Evolutionary conservation across 805 yeast genomes (phyloP), one percentile per base, ranked within the genome.

Genomic region (Sporopachydermia lactativora): DNA sequence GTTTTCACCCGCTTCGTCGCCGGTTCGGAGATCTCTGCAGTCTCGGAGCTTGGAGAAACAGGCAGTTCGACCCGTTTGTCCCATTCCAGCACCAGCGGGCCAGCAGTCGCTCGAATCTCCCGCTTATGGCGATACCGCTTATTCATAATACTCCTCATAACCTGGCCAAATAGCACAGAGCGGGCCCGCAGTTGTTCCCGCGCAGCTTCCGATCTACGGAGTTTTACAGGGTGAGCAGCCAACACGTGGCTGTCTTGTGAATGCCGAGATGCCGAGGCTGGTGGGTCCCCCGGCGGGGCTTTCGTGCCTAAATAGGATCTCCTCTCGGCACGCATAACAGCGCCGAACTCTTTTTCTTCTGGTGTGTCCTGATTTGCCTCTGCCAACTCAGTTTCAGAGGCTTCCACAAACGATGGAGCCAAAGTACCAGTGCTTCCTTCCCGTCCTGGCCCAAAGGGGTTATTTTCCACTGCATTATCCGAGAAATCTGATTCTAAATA

Each of bases 401-500:
- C 46, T 3, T 43, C 38, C 4, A 43, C 50, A 18, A 64, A 47
- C 3, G 55, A 50, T 4, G 76, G 77, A 3, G 70, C 61, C 35
- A 46, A 43, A 5, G 65, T 54, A 18, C 73, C 66, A 16, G 43
- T 50, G n/a, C 13, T 8, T 24, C n/a, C 31, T 11, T 45, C 51
- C 15, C 46, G 50, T 13, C 52, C 57, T 15, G 37, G 34, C 3
- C 70, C 70, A 54, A 77, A 80, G n/a, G 88, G 88, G 48, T 79
- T 79, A 4, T 45, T 41, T 1, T 52, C 55, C 13, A 79, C 50
- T 42, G 70, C 72, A 18, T 68, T 75, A 1, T 66, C 61, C 1
- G 68, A 55, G 46, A 82, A 64, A 43, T 71, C 68, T 0, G 95
- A 81, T 53, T 89, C 96, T 47, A 81, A 61, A 51, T 80, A 83